Base-by-base conservation (phyloP, 2,329 filamentous ascomycete genomes). In the Sporothrix brunneoviolacea region DNA sequence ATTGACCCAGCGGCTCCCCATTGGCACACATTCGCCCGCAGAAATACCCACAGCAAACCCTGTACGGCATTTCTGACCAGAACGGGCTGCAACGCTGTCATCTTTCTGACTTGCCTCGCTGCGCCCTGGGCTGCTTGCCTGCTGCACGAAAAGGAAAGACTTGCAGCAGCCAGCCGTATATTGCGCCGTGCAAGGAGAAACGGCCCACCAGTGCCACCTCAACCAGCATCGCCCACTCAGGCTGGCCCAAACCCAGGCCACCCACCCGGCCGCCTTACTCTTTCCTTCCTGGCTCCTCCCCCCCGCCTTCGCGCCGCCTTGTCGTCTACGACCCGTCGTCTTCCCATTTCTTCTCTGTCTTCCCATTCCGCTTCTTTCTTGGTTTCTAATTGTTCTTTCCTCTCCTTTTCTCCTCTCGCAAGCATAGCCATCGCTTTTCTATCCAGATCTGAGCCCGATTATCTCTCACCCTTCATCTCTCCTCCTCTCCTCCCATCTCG, bases 371-470 rank as follows among this genome's bases (percentile, higher is more conserved):
- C 24, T 28, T 12, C 42, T 16, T 30, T 3, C 19, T 21, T 51
- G 18, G 27, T 28, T 13, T 57, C 55, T 59, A 2, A 12, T 24
- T 19, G 58, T 56, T 59, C 58, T 60, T 59, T 55, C 35, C 35
- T 59, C 58, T 55, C 57, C 54, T 56, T 59, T 61, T 52, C 54
- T 35, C n/a, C 36, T 28, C 40, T 42, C 38, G 38, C n/a, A 27
- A 4, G 8, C 38, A 13, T 7, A 19, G 10, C 10, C 15, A 4
- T 22, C 38, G 18, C 7, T 6, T 35, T 35, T 7, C 32, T 35
- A 8, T 35, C n/a, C 32, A n/a, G 36, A 18, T 21, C 24, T 28
- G 5, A 28, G 10, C 43, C 27, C 27, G 15, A 30, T 13, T 22
- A 9, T 33, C 13, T 30, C 30, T 33, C 18, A 19, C 18, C 6